A percentile compares a stretch with the other conserved stretches of the same genome.
These are phyloP conservation scores for Termitomyces sp. DNA, from an alignment of 768 basidiomycete species.

Conservation along the genomic window DNA sequence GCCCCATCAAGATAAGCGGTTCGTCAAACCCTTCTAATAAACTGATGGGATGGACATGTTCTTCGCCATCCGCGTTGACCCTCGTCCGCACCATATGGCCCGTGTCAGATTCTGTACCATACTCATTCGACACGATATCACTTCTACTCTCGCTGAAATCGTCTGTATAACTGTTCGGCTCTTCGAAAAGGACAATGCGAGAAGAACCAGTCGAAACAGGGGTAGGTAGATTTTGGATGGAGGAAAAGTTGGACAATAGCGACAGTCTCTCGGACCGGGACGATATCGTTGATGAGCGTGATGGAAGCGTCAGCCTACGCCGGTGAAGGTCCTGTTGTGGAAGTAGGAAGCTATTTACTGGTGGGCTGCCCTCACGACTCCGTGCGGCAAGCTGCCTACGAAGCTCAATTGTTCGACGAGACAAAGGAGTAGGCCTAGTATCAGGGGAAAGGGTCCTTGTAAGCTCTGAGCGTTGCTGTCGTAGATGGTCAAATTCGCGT, in stretches of 20 bases:
- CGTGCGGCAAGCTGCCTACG: slow-evolving; percentile 1
- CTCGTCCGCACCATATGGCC: slow-evolving; percentile 35
- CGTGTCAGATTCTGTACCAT: slow-evolving; percentile 19
- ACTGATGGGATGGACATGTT: slow-evolving; percentile 37
- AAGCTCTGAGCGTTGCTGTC: slow-evolving; percentile 21
- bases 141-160: slow-evolving; percentile 8
- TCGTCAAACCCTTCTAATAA: slow-evolving; percentile 38
- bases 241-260: slow-evolving; percentile 38
- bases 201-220: slow-evolving; percentile 28
- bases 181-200: slow-evolving; percentile 39
- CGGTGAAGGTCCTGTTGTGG: slow-evolving; percentile 20
- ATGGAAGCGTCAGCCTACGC: slow-evolving; percentile 19
- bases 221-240: slow-evolving; percentile 36
- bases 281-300: slow-evolving; percentile 21
- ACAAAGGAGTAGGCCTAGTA: background rate
- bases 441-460: slow-evolving; percentile 6
- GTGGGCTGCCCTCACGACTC: background rate
- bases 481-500: slow-evolving; percentile 23
- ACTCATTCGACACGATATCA: slow-evolving; percentile 1
- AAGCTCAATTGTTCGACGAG: slow-evolving; percentile 1
- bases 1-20: slow-evolving; percentile 28
- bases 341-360: slow-evolving; percentile 1
- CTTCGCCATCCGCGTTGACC: slow-evolving; percentile 34
- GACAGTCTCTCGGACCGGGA: slow-evolving; percentile 33
- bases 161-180: slow-evolving; percentile 32